These are phyloP conservation scores for Mycena rebaudengoi DNA, from an alignment of 768 basidiomycete species.

Conservation along the genomic window DNA sequence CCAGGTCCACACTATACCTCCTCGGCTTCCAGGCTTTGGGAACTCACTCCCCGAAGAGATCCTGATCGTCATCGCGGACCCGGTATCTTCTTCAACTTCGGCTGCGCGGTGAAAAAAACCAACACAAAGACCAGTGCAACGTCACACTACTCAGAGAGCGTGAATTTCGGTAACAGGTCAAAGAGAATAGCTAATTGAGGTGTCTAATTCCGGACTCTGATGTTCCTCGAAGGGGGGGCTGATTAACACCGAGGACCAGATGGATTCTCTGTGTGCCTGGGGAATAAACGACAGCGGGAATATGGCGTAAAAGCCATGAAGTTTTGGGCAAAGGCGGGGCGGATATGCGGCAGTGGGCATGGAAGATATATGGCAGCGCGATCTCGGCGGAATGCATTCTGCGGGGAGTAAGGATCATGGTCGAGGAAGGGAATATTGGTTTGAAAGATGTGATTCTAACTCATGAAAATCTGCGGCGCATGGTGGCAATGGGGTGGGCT, in stretches of 20 bases:
- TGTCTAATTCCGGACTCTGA: conserved; percentile 28
- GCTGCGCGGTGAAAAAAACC: conserved; percentile 28
- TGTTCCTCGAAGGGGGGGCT: conserved; percentile 12
- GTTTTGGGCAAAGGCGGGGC: conserved; percentile 31
- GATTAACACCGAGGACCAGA: conserved; percentile 4
- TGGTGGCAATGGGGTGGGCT: conserved; percentile 19
- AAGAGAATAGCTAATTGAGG: conserved; percentile 27
- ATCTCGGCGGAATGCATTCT: conserved; percentile 27
- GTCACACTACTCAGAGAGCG: conserved; percentile 28
- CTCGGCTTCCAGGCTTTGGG: conserved; percentile 33
- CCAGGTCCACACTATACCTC: conserved; percentile 21
- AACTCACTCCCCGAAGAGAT: conserved; percentile 28
- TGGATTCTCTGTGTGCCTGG: conserved; percentile 21
- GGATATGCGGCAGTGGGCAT: conserved; percentile 25
- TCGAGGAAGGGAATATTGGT: conserved; percentile 6
- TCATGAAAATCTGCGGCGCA: conserved; percentile 14
- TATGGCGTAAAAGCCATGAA: conserved; percentile 34
- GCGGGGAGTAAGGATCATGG: conserved; percentile 16
- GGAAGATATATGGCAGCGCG: conserved; percentile 31
- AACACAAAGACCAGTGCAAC: conserved; percentile 34
- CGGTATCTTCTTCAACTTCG: not conserved
- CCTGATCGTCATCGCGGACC: conserved; percentile 25
- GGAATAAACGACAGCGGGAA: conserved; percentile 14
- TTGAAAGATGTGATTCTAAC: conserved; percentile 18
- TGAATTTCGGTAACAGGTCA: conserved; percentile 25